Evolutionary conservation across 2,329 filamentous ascomycete species (phyloP), one percentile per base, ranked within the genome.

Genomic region (Penicillium sp.): DNA sequence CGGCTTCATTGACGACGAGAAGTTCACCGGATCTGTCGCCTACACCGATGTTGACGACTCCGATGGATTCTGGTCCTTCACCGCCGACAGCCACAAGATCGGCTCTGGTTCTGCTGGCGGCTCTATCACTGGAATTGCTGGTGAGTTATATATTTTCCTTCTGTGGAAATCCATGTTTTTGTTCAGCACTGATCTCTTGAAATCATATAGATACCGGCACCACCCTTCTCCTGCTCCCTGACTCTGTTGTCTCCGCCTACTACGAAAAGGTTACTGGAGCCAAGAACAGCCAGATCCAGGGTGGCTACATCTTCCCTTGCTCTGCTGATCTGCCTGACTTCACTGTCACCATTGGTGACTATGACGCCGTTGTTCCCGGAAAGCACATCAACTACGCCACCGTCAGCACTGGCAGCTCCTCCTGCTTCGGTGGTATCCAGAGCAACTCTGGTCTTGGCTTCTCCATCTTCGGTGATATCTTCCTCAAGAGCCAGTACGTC

Each of bases 381-480:
- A 71, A 73, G 48, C 78, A 81, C 70, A 80, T 86, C 75, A 86
- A 85, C 72, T 84, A 81, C 66, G 73, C 80, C 0, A 76, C 80
- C 7, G 60, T 78, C 50, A 63, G 69, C 10, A 59, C 68, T 9
- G 74, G 73, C n/a, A 70, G 70, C 59, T 66, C 66, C 35, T 68
- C 67, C 56, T 94, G 91, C 80, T 93, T 85, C 72, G 90, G 90
- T 55, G 91, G 90, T 49, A 83, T 95, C 62, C 91, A 94, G 79
- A 80, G 75, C 62, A 80, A 83, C 66, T 68, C 73, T 1, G 83
- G 81, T n/a, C 74, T 88, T 47, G 81, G 80, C 6, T 81, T 87
- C 62, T 85, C 82, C 56, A 91, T 95, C 69, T 84, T 93, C 56
- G 91, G 91, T 10, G 89, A 93, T 60, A 81, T 89, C 56, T 90